phyloP scores from a whole-genome alignment of 257 asterid genomes.

The Nicotiana attenuata region DNA sequence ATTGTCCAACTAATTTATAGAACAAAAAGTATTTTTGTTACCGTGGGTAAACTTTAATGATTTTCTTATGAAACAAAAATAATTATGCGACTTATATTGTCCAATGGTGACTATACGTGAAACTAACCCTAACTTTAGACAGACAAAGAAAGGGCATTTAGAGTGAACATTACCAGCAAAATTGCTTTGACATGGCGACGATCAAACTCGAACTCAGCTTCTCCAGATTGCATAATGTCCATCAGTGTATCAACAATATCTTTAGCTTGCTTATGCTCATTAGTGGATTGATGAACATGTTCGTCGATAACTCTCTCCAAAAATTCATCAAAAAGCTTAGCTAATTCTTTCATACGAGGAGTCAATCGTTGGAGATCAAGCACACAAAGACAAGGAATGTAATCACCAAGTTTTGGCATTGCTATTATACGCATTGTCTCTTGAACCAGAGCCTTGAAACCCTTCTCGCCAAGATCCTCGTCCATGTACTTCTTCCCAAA shows the following conservation, averaged over 20 bases:
- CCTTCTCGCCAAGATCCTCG: neutral
- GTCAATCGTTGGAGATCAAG: slow-evolving; percentile 21
- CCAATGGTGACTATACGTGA: too few species aligned
- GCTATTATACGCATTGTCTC: neutral
- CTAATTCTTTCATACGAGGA: neutral
- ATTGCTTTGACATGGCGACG: neutral
- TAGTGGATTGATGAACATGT: neutral
- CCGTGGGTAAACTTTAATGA: too few species aligned
- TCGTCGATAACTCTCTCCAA: slow-evolving; percentile 12
- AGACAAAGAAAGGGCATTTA: neutral
- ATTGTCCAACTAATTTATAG: too few species aligned
- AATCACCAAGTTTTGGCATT: slow-evolving; percentile 6
- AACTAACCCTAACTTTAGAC: neutral
- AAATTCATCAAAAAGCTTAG: slow-evolving; percentile 15
- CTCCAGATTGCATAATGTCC: neutral
- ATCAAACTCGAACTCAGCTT: slow-evolving; percentile 8
- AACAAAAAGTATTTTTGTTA: too few species aligned
- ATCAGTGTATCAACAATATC: neutral
- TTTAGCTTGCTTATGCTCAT: neutral
- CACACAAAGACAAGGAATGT: neutral
- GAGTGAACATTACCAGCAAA: neutral
- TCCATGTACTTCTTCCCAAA: slow-evolving; percentile 7
- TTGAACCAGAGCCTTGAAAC: neutral
- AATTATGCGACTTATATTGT: too few species aligned
- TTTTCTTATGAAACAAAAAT: too few species aligned